Conservation (phyloP, 108 stramenopile species). For the Fistulifera pelliculosa region DNA sequence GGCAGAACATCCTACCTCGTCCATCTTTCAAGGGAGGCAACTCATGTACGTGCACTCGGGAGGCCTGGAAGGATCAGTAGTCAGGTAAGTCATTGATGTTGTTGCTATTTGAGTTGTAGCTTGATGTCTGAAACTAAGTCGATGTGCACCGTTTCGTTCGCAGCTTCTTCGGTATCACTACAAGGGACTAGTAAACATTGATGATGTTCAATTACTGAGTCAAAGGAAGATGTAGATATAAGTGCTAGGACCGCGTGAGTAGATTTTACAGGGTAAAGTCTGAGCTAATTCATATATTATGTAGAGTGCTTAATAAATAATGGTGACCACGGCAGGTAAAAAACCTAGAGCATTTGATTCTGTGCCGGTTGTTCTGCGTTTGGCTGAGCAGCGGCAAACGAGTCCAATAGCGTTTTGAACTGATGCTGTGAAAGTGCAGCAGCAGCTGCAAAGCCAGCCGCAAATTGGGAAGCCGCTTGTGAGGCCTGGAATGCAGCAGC, state of each 20-base stretch:
- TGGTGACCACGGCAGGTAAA: too few species aligned
- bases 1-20: slow-evolving; percentile 16
- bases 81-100: slow-evolving; percentile 75
- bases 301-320: too few species aligned
- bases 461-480: slow-evolving; percentile 32
- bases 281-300: too few species aligned
- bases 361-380: not conserved
- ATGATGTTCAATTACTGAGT: slow-evolving; percentile 21
- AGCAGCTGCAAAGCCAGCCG: slow-evolving; percentile 57
- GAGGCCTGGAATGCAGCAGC: slow-evolving; percentile 7
- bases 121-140: too few species aligned
- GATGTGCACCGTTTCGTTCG: slow-evolving; percentile 27
- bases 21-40: slow-evolving; percentile 48
- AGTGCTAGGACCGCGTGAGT: too few species aligned
- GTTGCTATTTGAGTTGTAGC: too few species aligned
- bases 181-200: slow-evolving; percentile 57
- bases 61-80: slow-evolving; percentile 80
- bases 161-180: slow-evolving; percentile 87
- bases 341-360: too few species aligned
- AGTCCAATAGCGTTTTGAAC: slow-evolving; percentile 25
- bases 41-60: slow-evolving; percentile 89
- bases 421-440: slow-evolving; percentile 30
- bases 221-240: too few species aligned
- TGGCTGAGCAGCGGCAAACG: slow-evolving; percentile 4
- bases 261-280: too few species aligned